A percentile compares a stretch with the other conserved stretches of the same genome.
These are phyloP conservation scores for Nemania serpens DNA, from an alignment of 2,329 filamentous ascomycete species.

Conservation along the genomic window DNA sequence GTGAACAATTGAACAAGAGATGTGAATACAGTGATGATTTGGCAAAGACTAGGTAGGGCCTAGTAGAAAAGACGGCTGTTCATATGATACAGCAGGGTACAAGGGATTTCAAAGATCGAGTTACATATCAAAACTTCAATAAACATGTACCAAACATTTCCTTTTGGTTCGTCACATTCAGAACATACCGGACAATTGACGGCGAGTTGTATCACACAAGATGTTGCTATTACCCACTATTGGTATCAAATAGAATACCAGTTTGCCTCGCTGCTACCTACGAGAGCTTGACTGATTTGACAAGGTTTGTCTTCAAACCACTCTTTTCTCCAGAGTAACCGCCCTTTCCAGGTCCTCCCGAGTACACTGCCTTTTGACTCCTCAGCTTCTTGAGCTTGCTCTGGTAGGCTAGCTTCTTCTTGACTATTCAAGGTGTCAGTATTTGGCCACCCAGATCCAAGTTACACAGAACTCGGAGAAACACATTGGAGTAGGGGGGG, in stretches of 20 bases:
- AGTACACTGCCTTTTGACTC: slow-evolving; percentile 83
- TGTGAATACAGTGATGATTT: neutral
- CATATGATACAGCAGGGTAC: neutral
- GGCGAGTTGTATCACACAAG: neutral
- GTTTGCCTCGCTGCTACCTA: slow-evolving; percentile 4
- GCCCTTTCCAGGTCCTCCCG: slow-evolving; percentile 80
- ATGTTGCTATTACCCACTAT: neutral
- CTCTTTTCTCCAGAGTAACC: slow-evolving; percentile 91
- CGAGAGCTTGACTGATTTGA: slow-evolving; percentile 86
- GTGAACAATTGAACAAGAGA: too few species aligned
- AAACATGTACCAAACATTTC: too few species aligned
- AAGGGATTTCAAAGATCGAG: neutral
- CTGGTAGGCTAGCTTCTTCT: slow-evolving; percentile 96
- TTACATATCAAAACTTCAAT: neutral
- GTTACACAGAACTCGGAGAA: too few species aligned
- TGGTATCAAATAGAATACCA: neutral
- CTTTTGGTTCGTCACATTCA: too few species aligned
- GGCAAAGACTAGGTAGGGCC: neutral
- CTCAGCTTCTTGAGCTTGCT: slow-evolving; percentile 97
- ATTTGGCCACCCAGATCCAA: neutral
- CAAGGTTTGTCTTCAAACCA: slow-evolving; percentile 91
- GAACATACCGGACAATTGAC: neutral
- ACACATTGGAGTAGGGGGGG: neutral
- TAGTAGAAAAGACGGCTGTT: neutral
- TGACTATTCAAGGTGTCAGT: slow-evolving; percentile 45